Conservation (phyloP, 257 asterid species). For the Dorcoceras hygrometricum region DNA sequence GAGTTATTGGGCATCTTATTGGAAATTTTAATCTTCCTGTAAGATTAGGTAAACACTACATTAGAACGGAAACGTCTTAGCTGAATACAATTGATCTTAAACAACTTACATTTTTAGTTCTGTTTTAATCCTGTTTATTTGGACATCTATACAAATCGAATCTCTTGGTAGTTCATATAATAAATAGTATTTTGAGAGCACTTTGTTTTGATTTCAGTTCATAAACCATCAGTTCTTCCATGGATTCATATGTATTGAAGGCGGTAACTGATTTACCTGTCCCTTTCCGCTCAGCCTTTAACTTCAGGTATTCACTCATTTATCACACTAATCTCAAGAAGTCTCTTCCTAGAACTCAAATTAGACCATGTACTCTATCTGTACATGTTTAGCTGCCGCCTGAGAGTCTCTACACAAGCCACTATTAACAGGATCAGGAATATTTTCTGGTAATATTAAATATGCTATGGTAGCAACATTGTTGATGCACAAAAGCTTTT, state of each 20-base stretch:
- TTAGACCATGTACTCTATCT: background rate
- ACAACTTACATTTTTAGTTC: background rate
- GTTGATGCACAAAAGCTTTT: background rate
- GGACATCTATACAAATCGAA: slow-evolving; percentile 5
- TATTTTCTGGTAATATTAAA: too few species aligned
- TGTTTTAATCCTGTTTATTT: slow-evolving; percentile 1
- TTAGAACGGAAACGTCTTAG: too few species aligned
- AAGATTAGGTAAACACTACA: too few species aligned
- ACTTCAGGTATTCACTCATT: slow-evolving; percentile 62
- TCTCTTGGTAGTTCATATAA: slow-evolving; percentile 4
- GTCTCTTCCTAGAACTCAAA: slow-evolving; percentile 2
- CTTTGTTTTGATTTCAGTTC: slow-evolving; percentile 23
- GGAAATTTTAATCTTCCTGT: too few species aligned
- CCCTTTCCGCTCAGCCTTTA: slow-evolving; percentile 63
- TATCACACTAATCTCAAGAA: background rate
- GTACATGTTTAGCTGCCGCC: background rate
- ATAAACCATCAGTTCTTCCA: slow-evolving; percentile 26
- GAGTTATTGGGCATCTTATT: too few species aligned
- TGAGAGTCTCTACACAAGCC: background rate
- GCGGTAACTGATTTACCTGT: slow-evolving; percentile 78
- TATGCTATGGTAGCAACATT: too few species aligned
- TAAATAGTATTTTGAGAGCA: slow-evolving; percentile 14
- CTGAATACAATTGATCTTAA: too few species aligned
- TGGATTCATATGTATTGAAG: slow-evolving; percentile 63
- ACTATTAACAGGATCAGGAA: too few species aligned